Evolutionary conservation across 2,329 filamentous ascomycete species (phyloP), one percentile per base, ranked within the genome.

Genomic region (Pseudogymnoascus pannorum): DNA sequence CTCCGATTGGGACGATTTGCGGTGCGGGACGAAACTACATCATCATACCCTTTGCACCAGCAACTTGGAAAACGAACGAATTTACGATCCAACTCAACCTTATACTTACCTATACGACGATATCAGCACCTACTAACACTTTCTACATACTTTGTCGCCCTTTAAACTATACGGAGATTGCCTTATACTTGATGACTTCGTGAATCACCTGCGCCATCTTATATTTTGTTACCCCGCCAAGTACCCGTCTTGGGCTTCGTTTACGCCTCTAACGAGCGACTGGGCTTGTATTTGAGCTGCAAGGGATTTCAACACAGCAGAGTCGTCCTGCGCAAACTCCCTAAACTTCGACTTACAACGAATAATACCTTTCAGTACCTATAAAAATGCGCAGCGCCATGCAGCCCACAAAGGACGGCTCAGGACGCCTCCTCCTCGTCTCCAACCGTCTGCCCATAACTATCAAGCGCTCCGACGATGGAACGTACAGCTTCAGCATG

Each of bases 381-480:
- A 6, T 51, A 7, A 29, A 51, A 29, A 51, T 51, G 44, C 22
- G 44, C 44, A 8, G 22, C 14, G 44, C 44, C 44, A 2, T 51
- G 5, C 44, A 51, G 29, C 44, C 44, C n/a, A 16, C 44, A 4
- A 51, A 51, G n/a, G 44, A 51, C 38, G 29, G 36, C 38, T 62
- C 61, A 2, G 69, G 69, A 63, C 67, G 84, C 65, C 81, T 97
- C 60, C 83, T 97, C 59, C 86, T 97, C 57, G 87, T 97, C 68
- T 97, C 93, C 35, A 99, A 99, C 74, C 90, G 94, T 60, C 82
- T 97, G 42, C 93, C 94, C 62, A 95, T 97, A 74, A 97, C 93
- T 66, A 96, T 97, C 78, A 97, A 97, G 78, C 88, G 91, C 67
- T 88, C 88, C 60, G 91, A 94, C 59, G 91, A 96, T 79, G 92